These are phyloP conservation scores for Tolypocladium tundrense DNA, from an alignment of 2,329 filamentous ascomycete genomes.

Conservation along the genomic window DNA sequence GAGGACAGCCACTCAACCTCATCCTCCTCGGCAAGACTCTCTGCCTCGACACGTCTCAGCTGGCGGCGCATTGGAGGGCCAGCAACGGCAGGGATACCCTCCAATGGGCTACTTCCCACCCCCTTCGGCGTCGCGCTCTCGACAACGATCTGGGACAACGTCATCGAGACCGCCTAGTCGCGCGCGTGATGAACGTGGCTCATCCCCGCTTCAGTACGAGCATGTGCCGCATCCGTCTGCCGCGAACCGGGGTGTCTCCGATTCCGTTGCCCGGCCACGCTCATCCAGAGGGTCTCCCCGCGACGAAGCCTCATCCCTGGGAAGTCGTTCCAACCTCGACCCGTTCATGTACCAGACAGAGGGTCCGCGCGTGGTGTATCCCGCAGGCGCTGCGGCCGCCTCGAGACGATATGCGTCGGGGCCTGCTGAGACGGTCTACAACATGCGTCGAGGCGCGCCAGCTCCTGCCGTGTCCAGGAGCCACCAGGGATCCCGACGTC, in stretches of 20 bases:
- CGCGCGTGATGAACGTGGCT: conserved; percentile 23
- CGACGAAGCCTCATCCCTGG: conserved; percentile 20
- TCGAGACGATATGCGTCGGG: conserved; percentile 27
- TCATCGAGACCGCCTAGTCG: conserved; percentile 26
- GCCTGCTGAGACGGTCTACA: conserved; percentile 16
- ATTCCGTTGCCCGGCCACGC: conserved; percentile 24
- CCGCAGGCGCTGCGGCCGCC: conserved; percentile 19
- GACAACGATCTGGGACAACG: conserved; percentile 30
- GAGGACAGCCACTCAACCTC: conserved; percentile 12
- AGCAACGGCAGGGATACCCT: conserved; percentile 27
- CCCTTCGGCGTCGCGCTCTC: conserved; percentile 28
- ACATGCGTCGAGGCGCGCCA: conserved; percentile 12
- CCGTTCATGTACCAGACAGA: conserved; percentile 44
- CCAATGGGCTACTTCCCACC: conserved; percentile 43
- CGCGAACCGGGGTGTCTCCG: conserved; percentile 32
- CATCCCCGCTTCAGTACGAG: conserved; percentile 35
- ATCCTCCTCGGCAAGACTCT: conserved; percentile 20
- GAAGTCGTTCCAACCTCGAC: conserved; percentile 22
- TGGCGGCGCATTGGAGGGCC: conserved; percentile 23
- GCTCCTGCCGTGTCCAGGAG: conserved; percentile 22
- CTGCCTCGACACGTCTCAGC: conserved; percentile 27
- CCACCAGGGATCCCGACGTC: conserved; percentile 16
- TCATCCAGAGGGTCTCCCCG: conserved; percentile 20
- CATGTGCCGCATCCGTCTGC: conserved; percentile 26
- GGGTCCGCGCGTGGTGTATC: conserved; percentile 27